Percentiles rank a stretch among this genome's conserved stretches.
phyloP scores from a whole-genome alignment of 345 rosid species.

The Brassica carinata region DNA sequence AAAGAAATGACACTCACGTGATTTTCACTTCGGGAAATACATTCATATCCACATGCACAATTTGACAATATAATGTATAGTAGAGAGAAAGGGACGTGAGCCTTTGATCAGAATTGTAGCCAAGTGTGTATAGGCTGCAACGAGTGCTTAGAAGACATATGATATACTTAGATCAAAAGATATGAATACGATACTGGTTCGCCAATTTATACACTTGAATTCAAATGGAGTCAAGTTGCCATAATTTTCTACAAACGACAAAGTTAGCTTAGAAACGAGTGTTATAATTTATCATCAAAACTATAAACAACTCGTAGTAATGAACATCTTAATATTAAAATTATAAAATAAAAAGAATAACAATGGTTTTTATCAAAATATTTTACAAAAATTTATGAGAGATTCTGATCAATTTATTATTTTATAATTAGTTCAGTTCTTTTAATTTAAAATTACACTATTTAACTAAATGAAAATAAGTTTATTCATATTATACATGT shows the following conservation, averaged over 20 bases:
- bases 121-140: not conserved
- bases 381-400: too few species aligned
- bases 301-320: not conserved
- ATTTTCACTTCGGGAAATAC: conserved; percentile 26
- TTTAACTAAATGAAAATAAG: too few species aligned
- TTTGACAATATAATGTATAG: conserved; percentile 9
- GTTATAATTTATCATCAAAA: not conserved
- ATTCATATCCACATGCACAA: conserved; percentile 33
- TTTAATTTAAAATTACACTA: too few species aligned
- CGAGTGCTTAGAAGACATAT: not conserved
- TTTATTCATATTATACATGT: too few species aligned
- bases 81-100: conserved; percentile 35
- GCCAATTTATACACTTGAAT: not conserved
- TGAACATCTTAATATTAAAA: too few species aligned
- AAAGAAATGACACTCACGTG: conserved; percentile 37
- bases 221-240: not conserved
- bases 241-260: not conserved
- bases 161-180: too few species aligned
- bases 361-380: too few species aligned
- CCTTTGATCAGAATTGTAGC: not conserved
- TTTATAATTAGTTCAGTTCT: too few species aligned
- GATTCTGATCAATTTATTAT: too few species aligned
- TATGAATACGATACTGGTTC: not conserved
- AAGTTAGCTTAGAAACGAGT: not conserved
- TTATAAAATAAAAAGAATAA: too few species aligned